Conservation (phyloP, 768 basidiomycete species). For the Hortiboletus campestris region DNA sequence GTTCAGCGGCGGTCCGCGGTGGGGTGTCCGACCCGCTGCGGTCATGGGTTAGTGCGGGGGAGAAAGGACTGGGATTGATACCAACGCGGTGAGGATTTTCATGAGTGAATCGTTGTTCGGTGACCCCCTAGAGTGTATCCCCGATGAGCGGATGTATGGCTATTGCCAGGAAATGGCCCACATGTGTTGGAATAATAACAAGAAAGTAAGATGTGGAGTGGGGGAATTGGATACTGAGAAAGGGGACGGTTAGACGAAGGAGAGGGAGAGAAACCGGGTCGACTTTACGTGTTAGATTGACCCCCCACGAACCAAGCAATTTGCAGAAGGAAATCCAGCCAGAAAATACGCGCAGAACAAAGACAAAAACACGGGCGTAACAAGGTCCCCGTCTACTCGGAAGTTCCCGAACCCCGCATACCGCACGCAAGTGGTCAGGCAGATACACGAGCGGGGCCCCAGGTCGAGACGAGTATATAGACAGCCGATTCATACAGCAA, state of each 20-base stretch:
- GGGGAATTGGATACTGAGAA: not conserved
- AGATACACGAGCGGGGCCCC: not conserved
- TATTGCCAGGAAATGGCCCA: conserved; percentile 18
- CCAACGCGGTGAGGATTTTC: conserved; percentile 25
- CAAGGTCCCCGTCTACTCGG: conserved; percentile 21
- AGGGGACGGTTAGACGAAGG: conserved; percentile 2
- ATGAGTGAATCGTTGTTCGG: conserved; percentile 18
- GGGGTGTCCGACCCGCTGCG: conserved; percentile 27
- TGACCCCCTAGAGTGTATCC: conserved; percentile 27
- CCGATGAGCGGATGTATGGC: conserved; percentile 18
- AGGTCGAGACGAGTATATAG: conserved; percentile 4
- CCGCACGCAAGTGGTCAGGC: conserved; percentile 21
- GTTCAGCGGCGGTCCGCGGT: conserved; percentile 42
- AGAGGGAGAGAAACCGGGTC: not conserved
- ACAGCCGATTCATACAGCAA: conserved; percentile 2
- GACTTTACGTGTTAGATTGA: conserved; percentile 13
- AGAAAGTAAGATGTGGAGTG: not conserved
- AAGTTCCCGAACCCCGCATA: conserved; percentile 26
- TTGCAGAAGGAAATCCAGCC: conserved; percentile 6
- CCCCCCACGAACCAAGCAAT: conserved; percentile 12
- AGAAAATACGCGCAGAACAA: conserved; percentile 21
- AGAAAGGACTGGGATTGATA: not conserved
- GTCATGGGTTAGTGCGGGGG: conserved; percentile 11
- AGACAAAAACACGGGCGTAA: conserved; percentile 8
- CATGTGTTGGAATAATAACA: conserved; percentile 8